Percentiles rank a stretch among this genome's conserved stretches.
These are phyloP conservation scores for Stachybotrys chlorohalonatus DNA, from an alignment of 2,329 filamentous ascomycete genomes.

Conservation along the genomic window DNA sequence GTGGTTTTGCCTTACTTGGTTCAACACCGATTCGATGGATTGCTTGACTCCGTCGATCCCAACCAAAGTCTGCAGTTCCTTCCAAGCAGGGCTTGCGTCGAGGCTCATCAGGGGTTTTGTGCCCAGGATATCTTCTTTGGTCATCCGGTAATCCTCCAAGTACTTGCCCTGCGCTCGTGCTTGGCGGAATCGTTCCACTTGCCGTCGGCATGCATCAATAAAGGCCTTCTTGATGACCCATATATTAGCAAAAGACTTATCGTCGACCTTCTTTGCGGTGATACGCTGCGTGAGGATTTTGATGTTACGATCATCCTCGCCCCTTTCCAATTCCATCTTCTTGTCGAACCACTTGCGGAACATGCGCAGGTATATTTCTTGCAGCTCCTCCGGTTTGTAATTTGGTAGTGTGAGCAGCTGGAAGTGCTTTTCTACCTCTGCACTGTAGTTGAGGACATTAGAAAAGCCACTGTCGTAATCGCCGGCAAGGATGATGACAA, in stretches of 20 bases:
- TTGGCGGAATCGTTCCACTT: conserved; percentile 43
- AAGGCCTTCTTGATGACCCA: conserved; percentile 51
- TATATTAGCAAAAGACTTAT: conserved; percentile 63
- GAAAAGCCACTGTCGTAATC: conserved; percentile 39
- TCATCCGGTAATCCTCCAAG: conserved; percentile 22
- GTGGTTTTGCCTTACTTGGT: conserved; percentile 52
- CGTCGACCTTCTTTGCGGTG: conserved; percentile 44
- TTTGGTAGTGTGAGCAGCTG: conserved; percentile 50
- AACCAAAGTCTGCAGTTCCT: conserved; percentile 45
- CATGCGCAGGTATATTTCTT: conserved; percentile 45
- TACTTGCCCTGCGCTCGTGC: conserved; percentile 19
- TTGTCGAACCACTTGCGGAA: conserved; percentile 45
- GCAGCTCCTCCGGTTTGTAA: conserved; percentile 54
- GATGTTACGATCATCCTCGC: conserved; percentile 48
- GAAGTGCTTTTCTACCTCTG: conserved; percentile 19
- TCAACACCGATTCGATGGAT: conserved; percentile 31
- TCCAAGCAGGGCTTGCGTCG: conserved; percentile 44
- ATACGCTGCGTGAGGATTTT: conserved; percentile 54
- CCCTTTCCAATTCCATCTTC: conserved; percentile 51
- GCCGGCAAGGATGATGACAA: conserved; percentile 18
- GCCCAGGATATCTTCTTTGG: conserved; percentile 60
- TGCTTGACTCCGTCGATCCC: conserved; percentile 54
- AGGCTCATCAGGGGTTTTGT: conserved; percentile 50
- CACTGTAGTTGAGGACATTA: conserved; percentile 52
- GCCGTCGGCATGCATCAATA: conserved; percentile 41